phyloP scores from a whole-genome alignment of 371 early-diverging fungal species.

The Mortierella sp. region DNA sequence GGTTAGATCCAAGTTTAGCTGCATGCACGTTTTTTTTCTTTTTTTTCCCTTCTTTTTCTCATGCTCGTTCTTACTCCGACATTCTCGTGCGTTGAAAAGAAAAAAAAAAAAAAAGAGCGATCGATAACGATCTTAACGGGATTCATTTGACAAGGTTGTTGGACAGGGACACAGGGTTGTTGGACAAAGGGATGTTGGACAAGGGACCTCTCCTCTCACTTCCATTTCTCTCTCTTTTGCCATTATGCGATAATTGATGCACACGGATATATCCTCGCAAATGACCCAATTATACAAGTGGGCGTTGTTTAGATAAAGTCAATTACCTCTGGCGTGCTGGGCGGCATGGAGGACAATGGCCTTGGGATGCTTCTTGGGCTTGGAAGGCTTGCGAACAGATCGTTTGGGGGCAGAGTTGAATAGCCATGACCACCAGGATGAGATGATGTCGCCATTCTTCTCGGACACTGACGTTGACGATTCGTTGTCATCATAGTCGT shows the following conservation, averaged over 20 bases:
- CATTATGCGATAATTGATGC: neutral
- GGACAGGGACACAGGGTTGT: neutral
- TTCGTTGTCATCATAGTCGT: constrained; percentile 14
- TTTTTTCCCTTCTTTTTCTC: neutral
- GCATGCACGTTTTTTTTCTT: neutral
- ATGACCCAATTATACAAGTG: neutral
- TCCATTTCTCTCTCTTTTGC: neutral
- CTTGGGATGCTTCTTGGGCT: constrained; percentile 43
- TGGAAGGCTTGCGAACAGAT: constrained; percentile 28
- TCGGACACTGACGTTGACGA: constrained; percentile 10
- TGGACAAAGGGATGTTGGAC: neutral
- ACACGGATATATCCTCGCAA: neutral
- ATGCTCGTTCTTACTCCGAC: neutral
- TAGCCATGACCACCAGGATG: constrained; percentile 41
- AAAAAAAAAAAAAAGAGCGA: neutral
- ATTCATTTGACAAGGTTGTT: neutral
- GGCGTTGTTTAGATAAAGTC: neutral
- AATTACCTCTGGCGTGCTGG: constrained; percentile 25
- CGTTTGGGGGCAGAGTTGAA: constrained; percentile 7
- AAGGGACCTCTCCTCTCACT: neutral
- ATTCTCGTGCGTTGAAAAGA: neutral
- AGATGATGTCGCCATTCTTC: neutral
- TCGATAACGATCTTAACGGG: neutral
- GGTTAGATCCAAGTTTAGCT: neutral
- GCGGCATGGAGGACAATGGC: constrained; percentile 42